Conservation (phyloP, 352 stramenopile genomes). For the Pythium pyrilobum region DNA sequence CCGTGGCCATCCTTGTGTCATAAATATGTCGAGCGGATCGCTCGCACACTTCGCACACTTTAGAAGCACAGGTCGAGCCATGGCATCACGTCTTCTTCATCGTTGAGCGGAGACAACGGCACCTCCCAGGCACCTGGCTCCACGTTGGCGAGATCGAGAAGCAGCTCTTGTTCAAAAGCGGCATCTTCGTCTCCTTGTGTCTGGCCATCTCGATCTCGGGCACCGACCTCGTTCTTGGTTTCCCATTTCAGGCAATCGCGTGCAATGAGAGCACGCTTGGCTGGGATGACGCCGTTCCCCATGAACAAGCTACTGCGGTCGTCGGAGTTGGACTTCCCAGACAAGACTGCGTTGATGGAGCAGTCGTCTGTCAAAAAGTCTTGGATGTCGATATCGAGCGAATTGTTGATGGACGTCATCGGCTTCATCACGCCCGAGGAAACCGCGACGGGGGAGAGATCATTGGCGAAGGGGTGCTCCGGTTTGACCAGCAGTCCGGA, state of each 20-base stretch:
- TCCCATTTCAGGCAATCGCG: constrained; percentile 70
- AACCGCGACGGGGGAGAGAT: constrained; percentile 16
- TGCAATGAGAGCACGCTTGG: constrained; percentile 56
- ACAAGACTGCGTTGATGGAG: constrained; percentile 46
- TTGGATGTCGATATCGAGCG: constrained; percentile 69
- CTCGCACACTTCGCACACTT: constrained; percentile 2
- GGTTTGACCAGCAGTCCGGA: constrained; percentile 20
- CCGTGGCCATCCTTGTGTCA: background rate
- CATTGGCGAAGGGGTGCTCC: constrained; percentile 1
- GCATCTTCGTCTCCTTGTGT: constrained; percentile 26
- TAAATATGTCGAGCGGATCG: constrained; percentile 7
- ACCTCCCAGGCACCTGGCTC: constrained; percentile 75
- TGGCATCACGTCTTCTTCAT: constrained; percentile 79
- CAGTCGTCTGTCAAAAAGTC: constrained; percentile 78
- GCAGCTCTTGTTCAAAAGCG: constrained; percentile 61
- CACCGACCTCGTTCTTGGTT: constrained; percentile 21
- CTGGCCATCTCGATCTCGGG: constrained; percentile 12
- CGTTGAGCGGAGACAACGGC: constrained; percentile 75
- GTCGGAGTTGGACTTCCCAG: constrained; percentile 12
- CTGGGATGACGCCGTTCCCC: constrained; percentile 24
- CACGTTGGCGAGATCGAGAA: constrained; percentile 68
- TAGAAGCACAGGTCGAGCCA: constrained; percentile 84
- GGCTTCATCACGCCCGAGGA: constrained; percentile 38
- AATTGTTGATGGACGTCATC: constrained; percentile 24
- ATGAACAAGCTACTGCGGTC: constrained; percentile 5